A percentile compares a stretch with the other conserved stretches of the same genome.
phyloP scores from a whole-genome alignment of 495 filamentous ascomycete species.

The Peziza echinospora region DNA sequence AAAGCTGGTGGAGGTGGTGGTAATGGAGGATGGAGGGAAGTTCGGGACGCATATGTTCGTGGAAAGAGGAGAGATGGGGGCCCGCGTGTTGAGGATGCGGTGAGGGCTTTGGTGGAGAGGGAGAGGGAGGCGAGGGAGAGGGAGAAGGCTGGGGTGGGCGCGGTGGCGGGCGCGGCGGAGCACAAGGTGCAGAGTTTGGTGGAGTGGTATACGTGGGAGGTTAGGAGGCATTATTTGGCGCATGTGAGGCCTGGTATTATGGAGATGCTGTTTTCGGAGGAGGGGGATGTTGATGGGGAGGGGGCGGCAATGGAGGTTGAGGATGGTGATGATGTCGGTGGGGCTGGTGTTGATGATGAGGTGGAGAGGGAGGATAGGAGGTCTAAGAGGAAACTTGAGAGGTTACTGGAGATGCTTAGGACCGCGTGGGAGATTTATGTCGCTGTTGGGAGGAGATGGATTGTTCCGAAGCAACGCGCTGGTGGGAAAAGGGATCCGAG shows the following conservation, averaged over 20 bases:
- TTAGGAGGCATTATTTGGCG: slow-evolving; percentile 16
- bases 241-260: slow-evolving; percentile 13
- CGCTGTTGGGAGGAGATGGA: neutral
- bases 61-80: neutral
- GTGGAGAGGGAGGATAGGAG: neutral
- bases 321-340: no score
- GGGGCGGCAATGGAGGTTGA: no score
- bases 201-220: slow-evolving; percentile 19
- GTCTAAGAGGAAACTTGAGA: neutral
- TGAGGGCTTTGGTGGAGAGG: neutral
- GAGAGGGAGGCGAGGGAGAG: neutral
- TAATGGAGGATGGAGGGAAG: neutral
- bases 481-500: no score
- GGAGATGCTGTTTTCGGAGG: neutral
- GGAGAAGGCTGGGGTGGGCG: neutral
- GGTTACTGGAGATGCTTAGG: neutral
- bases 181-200: slow-evolving; percentile 5
- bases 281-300: no score
- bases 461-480: neutral
- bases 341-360: neutral
- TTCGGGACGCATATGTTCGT: neutral
- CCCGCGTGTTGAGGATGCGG: neutral
- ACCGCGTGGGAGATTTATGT: neutral
- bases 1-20: no score
- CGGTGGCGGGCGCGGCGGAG: neutral